These are phyloP conservation scores for Fusarium sp. DNA, from an alignment of 2,329 filamentous ascomycete genomes.

Conservation along the genomic window DNA sequence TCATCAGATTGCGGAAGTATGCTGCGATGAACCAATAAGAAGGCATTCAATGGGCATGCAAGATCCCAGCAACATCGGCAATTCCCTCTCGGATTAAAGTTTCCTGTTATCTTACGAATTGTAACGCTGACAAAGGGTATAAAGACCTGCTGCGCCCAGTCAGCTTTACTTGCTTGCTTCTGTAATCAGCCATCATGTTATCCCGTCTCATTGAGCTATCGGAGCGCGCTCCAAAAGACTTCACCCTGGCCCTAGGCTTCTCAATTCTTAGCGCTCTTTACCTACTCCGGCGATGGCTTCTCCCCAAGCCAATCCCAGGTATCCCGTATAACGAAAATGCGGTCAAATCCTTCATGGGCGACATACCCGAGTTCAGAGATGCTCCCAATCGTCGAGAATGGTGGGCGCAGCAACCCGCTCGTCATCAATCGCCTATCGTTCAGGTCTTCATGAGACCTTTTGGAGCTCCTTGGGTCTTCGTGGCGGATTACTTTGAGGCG, in stretches of 20 bases:
- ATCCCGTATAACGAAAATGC: constrained; percentile 28
- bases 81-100: neutral
- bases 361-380: constrained; percentile 13
- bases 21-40: neutral
- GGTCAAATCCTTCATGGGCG: constrained; percentile 21
- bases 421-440: constrained; percentile 16
- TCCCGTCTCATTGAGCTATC: neutral
- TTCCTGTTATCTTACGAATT: rapidly evolving
- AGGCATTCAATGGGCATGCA: too few relatives aligned
- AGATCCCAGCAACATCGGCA: neutral
- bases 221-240: neutral
- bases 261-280: neutral
- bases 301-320: constrained; percentile 23
- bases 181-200: neutral
- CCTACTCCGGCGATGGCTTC: neutral
- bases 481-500: constrained; percentile 27
- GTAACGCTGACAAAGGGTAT: neutral
- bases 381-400: constrained; percentile 9
- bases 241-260: neutral
- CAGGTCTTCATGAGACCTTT: constrained; percentile 32
- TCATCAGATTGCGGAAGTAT: neutral
- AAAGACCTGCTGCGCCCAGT: neutral
- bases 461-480: constrained; percentile 16
- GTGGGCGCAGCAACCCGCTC: constrained; percentile 12
- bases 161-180: rapidly evolving